These are phyloP conservation scores for Leccinum subgranulosum DNA, from an alignment of 768 basidiomycete genomes.

Conservation along the genomic window DNA sequence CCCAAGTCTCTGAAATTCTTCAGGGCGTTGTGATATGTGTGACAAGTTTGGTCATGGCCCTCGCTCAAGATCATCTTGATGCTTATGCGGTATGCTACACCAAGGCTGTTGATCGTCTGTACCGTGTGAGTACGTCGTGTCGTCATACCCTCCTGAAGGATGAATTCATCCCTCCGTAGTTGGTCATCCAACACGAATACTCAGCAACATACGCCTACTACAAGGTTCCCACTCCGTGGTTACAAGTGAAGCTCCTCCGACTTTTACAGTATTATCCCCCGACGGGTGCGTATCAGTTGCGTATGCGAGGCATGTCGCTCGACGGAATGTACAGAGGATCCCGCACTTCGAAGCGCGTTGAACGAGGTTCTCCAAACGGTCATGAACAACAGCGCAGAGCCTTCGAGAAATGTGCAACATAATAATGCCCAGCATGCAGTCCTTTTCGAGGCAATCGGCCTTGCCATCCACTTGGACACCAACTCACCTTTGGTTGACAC, in stretches of 20 bases:
- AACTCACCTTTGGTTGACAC: slow-evolving; percentile 84
- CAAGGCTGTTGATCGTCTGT: slow-evolving; percentile 87
- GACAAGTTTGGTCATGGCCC: slow-evolving; percentile 87
- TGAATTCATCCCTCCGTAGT: slow-evolving; percentile 40
- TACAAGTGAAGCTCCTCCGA: slow-evolving; percentile 93
- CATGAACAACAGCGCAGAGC: slow-evolving; percentile 89
- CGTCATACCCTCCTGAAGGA: neutral
- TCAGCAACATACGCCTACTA: slow-evolving; percentile 92
- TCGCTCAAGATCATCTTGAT: slow-evolving; percentile 92
- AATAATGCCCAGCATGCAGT: slow-evolving; percentile 98
- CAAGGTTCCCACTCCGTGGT: slow-evolving; percentile 96
- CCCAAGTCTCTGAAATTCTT: neutral
- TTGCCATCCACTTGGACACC: slow-evolving; percentile 94
- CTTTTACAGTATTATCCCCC: slow-evolving; percentile 95
- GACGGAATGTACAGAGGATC: slow-evolving; percentile 61
- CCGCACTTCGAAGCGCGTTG: slow-evolving; percentile 70
- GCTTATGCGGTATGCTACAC: slow-evolving; percentile 91
- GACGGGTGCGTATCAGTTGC: slow-evolving; percentile 56
- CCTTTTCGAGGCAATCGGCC: slow-evolving; percentile 95
- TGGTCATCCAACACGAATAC: slow-evolving; percentile 90
- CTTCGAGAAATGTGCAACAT: slow-evolving; percentile 92
- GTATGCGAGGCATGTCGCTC: slow-evolving; percentile 2
- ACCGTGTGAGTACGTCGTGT: slow-evolving; percentile 52
- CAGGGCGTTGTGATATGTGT: slow-evolving; percentile 95
- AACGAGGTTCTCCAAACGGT: slow-evolving; percentile 84